Conservation (phyloP, 169 alveolate genomes). For the Plasmodium reichenowi region DNA sequence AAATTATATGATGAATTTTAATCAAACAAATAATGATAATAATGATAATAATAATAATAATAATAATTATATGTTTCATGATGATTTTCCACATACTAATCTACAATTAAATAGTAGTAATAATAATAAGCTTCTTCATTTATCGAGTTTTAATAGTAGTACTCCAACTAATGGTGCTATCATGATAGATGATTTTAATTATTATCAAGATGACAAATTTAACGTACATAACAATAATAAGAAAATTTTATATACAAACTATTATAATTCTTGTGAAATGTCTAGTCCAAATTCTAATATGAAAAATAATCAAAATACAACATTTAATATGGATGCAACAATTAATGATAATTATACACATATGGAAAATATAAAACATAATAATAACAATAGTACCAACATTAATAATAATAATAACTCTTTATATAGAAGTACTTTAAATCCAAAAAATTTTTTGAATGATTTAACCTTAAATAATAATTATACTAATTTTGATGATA, state of each 20-base stretch:
- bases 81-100: constrained; percentile 26
- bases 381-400: neutral
- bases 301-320: neutral
- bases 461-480: constrained; percentile 6
- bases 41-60: constrained; percentile 9
- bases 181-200: constrained; percentile 11
- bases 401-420: neutral
- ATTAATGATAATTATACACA: constrained; percentile 4
- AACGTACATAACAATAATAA: constrained; percentile 11
- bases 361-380: neutral
- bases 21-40: constrained; percentile 15
- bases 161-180: neutral
- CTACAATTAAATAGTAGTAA: neutral
- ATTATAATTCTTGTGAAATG: too few species aligned
- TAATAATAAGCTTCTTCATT: too few species aligned
- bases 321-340: neutral
- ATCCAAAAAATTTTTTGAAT: neutral
- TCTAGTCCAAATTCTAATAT: neutral
- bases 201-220: constrained; percentile 8
- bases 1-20: constrained; percentile 13
- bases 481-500: neutral
- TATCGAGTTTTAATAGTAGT: neutral
- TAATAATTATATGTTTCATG: neutral
- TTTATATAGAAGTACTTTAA: constrained; percentile 6
- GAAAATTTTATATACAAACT: too few species aligned